Conservation (phyloP, 2,329 filamentous ascomycete genomes). For the Neonectria ditissima region DNA sequence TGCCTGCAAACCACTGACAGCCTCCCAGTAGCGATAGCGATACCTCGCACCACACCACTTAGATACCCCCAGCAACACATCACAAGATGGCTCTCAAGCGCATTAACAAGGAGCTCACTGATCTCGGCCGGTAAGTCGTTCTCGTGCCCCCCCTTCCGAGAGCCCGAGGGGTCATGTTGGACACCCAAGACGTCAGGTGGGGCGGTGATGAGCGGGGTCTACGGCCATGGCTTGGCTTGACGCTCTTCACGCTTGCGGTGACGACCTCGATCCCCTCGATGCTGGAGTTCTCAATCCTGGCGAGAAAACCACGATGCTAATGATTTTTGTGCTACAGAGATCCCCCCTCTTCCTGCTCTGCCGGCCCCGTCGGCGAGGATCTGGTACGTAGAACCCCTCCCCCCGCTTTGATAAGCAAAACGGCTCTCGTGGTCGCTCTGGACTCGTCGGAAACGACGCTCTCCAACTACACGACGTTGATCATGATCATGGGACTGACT, state of each 20-base stretch:
- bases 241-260: conserved; percentile 32
- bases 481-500: conserved; percentile 40
- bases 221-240: conserved; percentile 28
- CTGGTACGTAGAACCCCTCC: conserved; percentile 76
- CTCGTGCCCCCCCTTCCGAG: conserved; percentile 30
- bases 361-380: conserved; percentile 96
- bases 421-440: conserved; percentile 33
- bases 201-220: conserved; percentile 53
- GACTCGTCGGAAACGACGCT: conserved; percentile 22
- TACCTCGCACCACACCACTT: conserved; percentile 40
- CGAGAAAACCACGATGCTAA: conserved; percentile 36
- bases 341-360: conserved; percentile 98
- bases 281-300: not conserved
- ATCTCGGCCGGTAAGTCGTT: conserved; percentile 82
- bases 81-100: conserved; percentile 86
- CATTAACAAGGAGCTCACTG: conserved; percentile 94
- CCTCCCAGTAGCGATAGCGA: conserved; percentile 42
- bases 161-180: conserved; percentile 42
- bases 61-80: conserved; percentile 47
- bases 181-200: conserved; percentile 53
- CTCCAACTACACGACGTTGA: not conserved
- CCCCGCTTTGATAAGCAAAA: conserved; percentile 38
- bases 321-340: conserved; percentile 70
- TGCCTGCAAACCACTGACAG: conserved; percentile 40
- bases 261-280: conserved; percentile 8